Percentiles rank a stretch among this genome's conserved stretches.
Conservation (phyloP, 202 grass and related monocot genomes). For the Carex sylvatica region DNA sequence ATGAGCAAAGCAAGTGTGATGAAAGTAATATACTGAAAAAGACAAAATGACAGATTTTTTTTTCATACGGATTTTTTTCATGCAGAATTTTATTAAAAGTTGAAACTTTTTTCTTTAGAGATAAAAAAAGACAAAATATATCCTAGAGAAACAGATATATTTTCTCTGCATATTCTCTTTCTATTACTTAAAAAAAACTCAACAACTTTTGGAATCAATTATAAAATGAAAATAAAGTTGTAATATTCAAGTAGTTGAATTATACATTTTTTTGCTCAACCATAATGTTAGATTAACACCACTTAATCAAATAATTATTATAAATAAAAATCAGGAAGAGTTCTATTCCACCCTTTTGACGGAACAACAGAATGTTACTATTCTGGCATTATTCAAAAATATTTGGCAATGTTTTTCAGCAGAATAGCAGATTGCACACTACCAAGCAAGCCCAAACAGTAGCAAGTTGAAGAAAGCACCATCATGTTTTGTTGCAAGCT, state of each 20-base stretch:
- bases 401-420: background rate
- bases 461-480: background rate
- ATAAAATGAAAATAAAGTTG: background rate
- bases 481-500: background rate
- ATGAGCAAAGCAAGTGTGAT: background rate
- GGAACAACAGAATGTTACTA: background rate
- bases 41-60: background rate
- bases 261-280: background rate
- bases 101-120: background rate
- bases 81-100: background rate
- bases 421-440: no score
- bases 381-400: background rate
- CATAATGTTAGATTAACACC: background rate
- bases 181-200: background rate
- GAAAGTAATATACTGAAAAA: background rate
- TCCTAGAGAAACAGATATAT: background rate
- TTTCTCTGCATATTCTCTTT: background rate
- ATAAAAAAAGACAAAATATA: background rate
- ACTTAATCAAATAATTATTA: background rate
- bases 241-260: background rate
- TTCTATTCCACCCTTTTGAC: background rate
- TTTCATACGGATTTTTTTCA: background rate
- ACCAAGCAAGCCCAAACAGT: background rate
- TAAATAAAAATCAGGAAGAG: background rate
- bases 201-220: background rate